Base-by-base conservation (phyloP, 345 rosid species). In the Hevea brasiliensis region DNA sequence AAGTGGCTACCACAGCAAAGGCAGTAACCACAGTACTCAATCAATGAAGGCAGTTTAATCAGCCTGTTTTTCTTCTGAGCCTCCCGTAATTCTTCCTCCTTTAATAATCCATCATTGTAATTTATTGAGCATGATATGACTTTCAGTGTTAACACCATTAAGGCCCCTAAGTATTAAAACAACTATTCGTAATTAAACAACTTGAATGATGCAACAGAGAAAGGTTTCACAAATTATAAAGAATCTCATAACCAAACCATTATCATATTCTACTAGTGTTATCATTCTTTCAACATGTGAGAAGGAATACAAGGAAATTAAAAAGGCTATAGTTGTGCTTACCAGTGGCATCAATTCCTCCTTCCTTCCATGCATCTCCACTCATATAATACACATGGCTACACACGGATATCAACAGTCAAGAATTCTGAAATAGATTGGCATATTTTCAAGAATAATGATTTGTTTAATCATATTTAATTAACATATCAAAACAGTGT, bases 301-400 rank as follows among this genome's bases (percentile, higher is more conserved):
- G 24, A n/a, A n/a, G 18, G 41, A 58, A 65, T 26, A 11, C 50
- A 42, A 65, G 45, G 3, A 32, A 32, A 32, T 1, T 32, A 32
- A 32, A 32, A 32, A 32, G 4, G 37, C 37, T 32, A 32, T 32
- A 32, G 37, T 32, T 42, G 42, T 61, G 70, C 88, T 81, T 85
- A 91, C 98, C 98, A 72, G 98, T 94, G 64, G 95, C 89, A 81
- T 94, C 98, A 50, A 92, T 94, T 72, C 98, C 98, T 68, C 98
- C 98, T 84, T 89, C 98, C 84, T 94, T 94, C 98, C 98, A 94
- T 57, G 98, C 98, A 88, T 94, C 98, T 50, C 98, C 98, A 67
- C 98, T 94, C 98, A 94, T 92, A 88, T 94, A 94, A 82, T 84
- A 88, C 50, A 92, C 91, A 84, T 94, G 98, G 84, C 98, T 94